Percentiles rank a stretch among this genome's conserved stretches.
These are phyloP conservation scores for Globisporangium carolinianum DNA, from an alignment of 352 stramenopile genomes.

Conservation along the genomic window DNA sequence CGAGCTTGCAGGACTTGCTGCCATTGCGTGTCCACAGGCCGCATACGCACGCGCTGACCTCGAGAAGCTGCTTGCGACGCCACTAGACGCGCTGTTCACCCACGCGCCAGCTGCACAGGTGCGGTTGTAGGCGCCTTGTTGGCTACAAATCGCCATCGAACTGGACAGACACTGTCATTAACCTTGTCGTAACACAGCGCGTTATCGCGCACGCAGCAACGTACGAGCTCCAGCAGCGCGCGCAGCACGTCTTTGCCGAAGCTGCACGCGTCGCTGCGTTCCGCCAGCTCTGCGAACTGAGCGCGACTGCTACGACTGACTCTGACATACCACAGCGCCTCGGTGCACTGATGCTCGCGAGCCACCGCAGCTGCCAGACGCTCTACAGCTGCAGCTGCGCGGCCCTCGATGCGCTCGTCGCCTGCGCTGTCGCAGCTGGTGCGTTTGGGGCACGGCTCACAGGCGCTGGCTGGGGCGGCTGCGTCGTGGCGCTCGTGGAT, in stretches of 20 bases:
- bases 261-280: slow-evolving; percentile 57
- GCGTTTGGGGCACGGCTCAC: slow-evolving; percentile 69
- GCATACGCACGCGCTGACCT: slow-evolving; percentile 28
- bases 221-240: slow-evolving; percentile 54
- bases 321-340: slow-evolving; percentile 10
- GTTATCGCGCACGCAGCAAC: slow-evolving; percentile 22
- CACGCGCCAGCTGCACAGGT: slow-evolving; percentile 29
- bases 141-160: too few relatives aligned
- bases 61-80: slow-evolving; percentile 16
- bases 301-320: background rate
- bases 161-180: too few relatives aligned
- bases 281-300: slow-evolving; percentile 13
- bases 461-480: slow-evolving; percentile 82
- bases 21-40: slow-evolving; percentile 12
- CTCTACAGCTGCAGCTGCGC: slow-evolving; percentile 76
- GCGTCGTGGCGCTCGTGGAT: slow-evolving; percentile 48
- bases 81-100: slow-evolving; percentile 22
- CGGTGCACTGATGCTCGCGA: slow-evolving; percentile 60
- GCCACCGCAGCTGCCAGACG: slow-evolving; percentile 51
- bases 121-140: background rate
- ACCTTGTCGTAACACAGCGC: slow-evolving; percentile 9
- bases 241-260: slow-evolving; percentile 63
- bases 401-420: slow-evolving; percentile 66
- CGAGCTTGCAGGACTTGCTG: slow-evolving; percentile 23
- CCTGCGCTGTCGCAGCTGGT: slow-evolving; percentile 25